Percentiles rank a stretch among this genome's conserved stretches.
phyloP scores from a whole-genome alignment of 495 filamentous ascomycete genomes.

The Venustampulla echinocandica region DNA sequence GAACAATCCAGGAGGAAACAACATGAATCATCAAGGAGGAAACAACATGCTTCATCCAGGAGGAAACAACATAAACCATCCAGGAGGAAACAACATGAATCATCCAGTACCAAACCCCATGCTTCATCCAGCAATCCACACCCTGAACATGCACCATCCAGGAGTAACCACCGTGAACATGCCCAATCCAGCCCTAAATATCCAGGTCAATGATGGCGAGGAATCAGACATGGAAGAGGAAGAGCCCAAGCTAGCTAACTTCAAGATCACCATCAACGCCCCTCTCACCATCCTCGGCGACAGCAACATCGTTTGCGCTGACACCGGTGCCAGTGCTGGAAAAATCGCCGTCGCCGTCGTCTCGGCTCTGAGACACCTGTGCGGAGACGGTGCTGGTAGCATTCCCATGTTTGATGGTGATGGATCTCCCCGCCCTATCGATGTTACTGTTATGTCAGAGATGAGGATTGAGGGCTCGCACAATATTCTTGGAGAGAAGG shows the following conservation, averaged over 20 bases:
- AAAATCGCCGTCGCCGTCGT: constrained; percentile 17
- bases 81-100: too few species aligned
- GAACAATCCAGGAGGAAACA: too few species aligned
- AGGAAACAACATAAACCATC: too few species aligned
- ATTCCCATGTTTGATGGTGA: constrained; percentile 26
- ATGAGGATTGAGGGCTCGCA: constrained; percentile 15
- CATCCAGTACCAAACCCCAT: too few species aligned
- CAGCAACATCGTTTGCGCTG: constrained; percentile 19
- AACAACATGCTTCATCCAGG: too few species aligned
- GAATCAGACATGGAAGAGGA: constrained; percentile 3
- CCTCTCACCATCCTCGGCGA: constrained; percentile 19
- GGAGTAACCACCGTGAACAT: not conserved
- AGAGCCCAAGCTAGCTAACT: constrained; percentile 3
- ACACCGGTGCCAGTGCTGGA: constrained; percentile 5
- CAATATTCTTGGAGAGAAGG: constrained; percentile 20
- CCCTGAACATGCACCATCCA: not conserved
- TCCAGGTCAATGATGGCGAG: not conserved
- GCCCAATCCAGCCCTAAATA: not conserved
- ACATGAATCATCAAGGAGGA: too few species aligned
- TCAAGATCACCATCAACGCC: constrained; percentile 18
- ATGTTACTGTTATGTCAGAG: constrained; percentile 19
- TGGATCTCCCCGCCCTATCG: constrained; percentile 21
- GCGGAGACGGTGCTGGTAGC: constrained; percentile 12
- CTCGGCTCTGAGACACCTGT: constrained; percentile 15
- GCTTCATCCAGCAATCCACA: too few species aligned